Conservation (phyloP, 2,329 filamentous ascomycete genomes). For the Raffaelea deltoideospora region DNA sequence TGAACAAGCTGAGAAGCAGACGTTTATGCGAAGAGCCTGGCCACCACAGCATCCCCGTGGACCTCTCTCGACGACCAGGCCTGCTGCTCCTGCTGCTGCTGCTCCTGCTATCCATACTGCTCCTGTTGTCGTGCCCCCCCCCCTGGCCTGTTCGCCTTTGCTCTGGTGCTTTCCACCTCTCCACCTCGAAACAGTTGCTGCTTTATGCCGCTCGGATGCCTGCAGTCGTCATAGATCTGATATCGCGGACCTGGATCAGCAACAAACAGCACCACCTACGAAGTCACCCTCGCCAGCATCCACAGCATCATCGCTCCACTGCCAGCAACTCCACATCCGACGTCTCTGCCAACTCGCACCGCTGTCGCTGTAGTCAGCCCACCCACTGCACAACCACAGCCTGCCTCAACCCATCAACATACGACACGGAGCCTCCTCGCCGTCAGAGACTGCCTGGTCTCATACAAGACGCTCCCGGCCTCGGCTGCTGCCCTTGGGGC, state of each 20-base stretch:
- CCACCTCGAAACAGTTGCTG: no score
- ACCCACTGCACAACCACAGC: no score
- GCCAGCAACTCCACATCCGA: no score
- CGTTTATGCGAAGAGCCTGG: no score
- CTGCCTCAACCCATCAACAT: conserved; percentile 21
- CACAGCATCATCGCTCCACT: no score
- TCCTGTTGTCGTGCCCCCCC: background rate
- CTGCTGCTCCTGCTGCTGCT: background rate
- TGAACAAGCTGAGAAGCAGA: background rate
- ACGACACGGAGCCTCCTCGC: conserved; percentile 23
- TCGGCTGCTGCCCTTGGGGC: conserved; percentile 23
- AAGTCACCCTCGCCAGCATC: no score
- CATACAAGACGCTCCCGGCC: conserved; percentile 24
- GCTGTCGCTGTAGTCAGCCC: background rate
- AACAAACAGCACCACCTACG: conserved; percentile 17
- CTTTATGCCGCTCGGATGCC: conserved; percentile 37
- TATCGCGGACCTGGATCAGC: conserved; percentile 33
- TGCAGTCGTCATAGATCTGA: conserved; percentile 35
- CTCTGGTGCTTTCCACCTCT: no score
- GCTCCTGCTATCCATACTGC: background rate
- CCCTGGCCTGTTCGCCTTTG: background rate
- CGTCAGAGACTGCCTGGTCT: conserved; percentile 20
- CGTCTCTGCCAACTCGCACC: no score
- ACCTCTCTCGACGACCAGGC: background rate
- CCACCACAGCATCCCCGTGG: no score